Conservation (phyloP, 345 rosid genomes). For the Eucalyptus marginata region DNA sequence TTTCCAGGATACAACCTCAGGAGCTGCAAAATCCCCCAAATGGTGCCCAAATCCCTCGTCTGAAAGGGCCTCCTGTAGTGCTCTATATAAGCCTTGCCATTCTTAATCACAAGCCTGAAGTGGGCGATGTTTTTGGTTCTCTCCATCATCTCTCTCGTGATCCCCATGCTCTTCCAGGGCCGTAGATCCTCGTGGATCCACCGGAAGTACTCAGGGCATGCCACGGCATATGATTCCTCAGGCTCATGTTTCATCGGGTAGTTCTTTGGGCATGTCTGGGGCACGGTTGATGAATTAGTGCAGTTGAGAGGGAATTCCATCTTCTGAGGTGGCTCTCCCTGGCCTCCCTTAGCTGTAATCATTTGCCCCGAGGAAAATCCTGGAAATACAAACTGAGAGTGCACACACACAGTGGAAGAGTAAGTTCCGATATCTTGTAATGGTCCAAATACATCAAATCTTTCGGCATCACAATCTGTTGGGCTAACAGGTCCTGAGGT, state of each 20-base stretch:
- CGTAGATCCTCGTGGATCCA: slow-evolving; percentile 26
- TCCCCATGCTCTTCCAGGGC: slow-evolving; percentile 18
- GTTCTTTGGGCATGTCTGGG: neutral
- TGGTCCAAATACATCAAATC: neutral
- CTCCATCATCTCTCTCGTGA: slow-evolving; percentile 13
- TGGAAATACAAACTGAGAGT: neutral
- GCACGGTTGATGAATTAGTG: neutral
- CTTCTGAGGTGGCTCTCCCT: neutral
- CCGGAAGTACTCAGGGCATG: slow-evolving; percentile 15
- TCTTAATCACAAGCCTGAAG: slow-evolving; percentile 15
- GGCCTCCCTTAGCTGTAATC: neutral
- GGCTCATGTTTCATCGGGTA: neutral
- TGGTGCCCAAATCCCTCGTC: slow-evolving; percentile 10
- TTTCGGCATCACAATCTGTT: neutral
- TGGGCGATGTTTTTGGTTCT: slow-evolving; percentile 1
- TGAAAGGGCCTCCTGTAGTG: slow-evolving; percentile 8
- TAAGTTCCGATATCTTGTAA: neutral
- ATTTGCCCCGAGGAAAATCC: neutral
- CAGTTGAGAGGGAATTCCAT: neutral
- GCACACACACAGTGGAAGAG: neutral
- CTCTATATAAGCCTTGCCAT: slow-evolving; percentile 23
- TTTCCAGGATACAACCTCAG: slow-evolving; percentile 16
- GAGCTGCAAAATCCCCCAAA: slow-evolving; percentile 32
- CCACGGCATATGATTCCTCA: neutral
- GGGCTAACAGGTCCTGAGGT: neutral